phyloP scores from a whole-genome alignment of 2,329 filamentous ascomycete species.

The Alternaria sp. region DNA sequence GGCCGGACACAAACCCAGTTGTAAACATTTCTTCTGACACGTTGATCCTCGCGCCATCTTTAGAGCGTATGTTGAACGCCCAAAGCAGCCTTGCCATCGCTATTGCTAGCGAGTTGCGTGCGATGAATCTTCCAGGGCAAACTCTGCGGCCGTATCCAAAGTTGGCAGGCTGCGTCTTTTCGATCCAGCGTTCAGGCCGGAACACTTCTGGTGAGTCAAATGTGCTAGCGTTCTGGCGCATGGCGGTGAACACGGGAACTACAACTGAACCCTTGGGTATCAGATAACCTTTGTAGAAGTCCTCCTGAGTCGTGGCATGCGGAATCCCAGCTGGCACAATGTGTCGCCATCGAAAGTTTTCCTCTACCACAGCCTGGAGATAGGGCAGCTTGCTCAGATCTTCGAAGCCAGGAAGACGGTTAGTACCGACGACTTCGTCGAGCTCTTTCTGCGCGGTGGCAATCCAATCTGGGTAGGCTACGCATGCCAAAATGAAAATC shows the following conservation, averaged over 20 bases:
- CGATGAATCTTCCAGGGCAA: slow-evolving; percentile 47
- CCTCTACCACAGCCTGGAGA: slow-evolving; percentile 36
- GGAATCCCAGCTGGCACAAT: slow-evolving; percentile 52
- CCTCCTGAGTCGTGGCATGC: slow-evolving; percentile 54
- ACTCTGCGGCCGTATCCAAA: slow-evolving; percentile 61
- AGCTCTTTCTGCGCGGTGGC: slow-evolving; percentile 10
- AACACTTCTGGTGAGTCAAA: slow-evolving; percentile 41
- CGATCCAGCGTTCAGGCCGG: slow-evolving; percentile 46
- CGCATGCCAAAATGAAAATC: slow-evolving; percentile 23
- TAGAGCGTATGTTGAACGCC: slow-evolving; percentile 54
- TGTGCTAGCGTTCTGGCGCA: slow-evolving; percentile 38
- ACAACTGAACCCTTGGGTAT: slow-evolving; percentile 54
- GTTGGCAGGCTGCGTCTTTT: slow-evolving; percentile 13
- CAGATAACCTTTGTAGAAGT: slow-evolving; percentile 55
- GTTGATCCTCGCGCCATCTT: neutral
- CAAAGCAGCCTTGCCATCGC: slow-evolving; percentile 49
- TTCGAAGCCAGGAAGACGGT: slow-evolving; percentile 23
- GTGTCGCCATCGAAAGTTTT: slow-evolving; percentile 41
- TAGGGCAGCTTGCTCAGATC: slow-evolving; percentile 38
- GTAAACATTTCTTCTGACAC: slow-evolving; percentile 33
- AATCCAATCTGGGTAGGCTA: slow-evolving; percentile 16
- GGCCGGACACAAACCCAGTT: slow-evolving; percentile 26
- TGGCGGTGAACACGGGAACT: slow-evolving; percentile 40
- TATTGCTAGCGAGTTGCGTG: slow-evolving; percentile 26
- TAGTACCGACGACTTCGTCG: slow-evolving; percentile 25